Evolutionary conservation across 2,329 filamentous ascomycete species (phyloP).

Genomic region (Curvularia sp.): DNA sequence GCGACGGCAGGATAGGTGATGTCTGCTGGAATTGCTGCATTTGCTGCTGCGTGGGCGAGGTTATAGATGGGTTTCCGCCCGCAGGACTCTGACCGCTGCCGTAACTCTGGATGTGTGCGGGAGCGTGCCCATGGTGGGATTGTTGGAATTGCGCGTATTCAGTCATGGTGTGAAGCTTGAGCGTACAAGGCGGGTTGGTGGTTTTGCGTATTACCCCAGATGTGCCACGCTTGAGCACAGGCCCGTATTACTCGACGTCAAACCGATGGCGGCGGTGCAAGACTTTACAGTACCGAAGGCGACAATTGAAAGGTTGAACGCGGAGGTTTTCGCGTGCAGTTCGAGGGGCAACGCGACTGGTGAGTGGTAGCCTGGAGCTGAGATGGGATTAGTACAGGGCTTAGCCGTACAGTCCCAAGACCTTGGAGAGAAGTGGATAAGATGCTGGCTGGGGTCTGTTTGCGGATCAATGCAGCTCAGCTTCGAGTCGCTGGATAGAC

Average conservation of each 20-base stretch:
- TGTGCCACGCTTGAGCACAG: constrained; percentile 45
- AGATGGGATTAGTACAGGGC: constrained; percentile 41
- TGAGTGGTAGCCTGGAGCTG: constrained; percentile 44
- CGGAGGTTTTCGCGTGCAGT: constrained; percentile 26
- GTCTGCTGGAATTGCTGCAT: constrained; percentile 65
- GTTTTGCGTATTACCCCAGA: constrained; percentile 2
- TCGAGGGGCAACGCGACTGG: constrained; percentile 41
- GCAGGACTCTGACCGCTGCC: constrained; percentile 47
- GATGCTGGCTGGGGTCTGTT: constrained; percentile 3
- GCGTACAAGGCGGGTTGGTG: constrained; percentile 20
- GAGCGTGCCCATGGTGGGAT: constrained; percentile 54
- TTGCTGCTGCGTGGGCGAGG: constrained; percentile 71
- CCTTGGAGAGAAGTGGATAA: constrained; percentile 28
- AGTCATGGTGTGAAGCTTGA: constrained; percentile 48
- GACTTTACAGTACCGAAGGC: constrained; percentile 5
- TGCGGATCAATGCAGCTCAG: constrained; percentile 9
- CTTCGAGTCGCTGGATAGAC: constrained; percentile 1
- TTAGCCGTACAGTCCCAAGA: constrained; percentile 30
- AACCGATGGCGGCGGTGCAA: constrained; percentile 31
- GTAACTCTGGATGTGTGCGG: constrained; percentile 52
- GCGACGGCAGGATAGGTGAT: constrained; percentile 80
- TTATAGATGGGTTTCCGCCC: constrained; percentile 61
- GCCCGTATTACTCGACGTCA: constrained; percentile 21
- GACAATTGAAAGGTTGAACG: constrained; percentile 1
- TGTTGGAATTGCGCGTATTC: constrained; percentile 60